These are phyloP conservation scores for Colletotrichum limetticola DNA, from an alignment of 2,329 filamentous ascomycete genomes.

Conservation along the genomic window DNA sequence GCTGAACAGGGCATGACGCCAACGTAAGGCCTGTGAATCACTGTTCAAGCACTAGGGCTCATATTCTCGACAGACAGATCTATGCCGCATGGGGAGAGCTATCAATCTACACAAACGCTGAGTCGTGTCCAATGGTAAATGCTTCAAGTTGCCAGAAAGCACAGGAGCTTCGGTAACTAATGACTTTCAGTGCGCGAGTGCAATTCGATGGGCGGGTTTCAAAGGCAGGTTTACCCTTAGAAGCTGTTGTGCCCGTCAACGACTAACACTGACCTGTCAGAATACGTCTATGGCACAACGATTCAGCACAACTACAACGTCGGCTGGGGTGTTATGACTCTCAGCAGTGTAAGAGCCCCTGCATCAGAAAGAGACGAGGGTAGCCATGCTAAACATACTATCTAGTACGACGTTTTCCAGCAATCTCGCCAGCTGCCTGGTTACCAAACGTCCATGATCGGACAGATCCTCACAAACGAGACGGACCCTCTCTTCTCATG, in stretches of 20 bases:
- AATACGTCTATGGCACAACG: constrained; percentile 65
- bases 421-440: constrained; percentile 49
- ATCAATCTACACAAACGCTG: constrained; percentile 66
- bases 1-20: constrained; percentile 23
- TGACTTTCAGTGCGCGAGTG: constrained; percentile 59
- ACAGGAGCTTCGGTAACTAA: not conserved
- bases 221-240: constrained; percentile 34
- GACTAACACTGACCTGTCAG: constrained; percentile 36
- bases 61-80: constrained; percentile 42
- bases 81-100: constrained; percentile 56
- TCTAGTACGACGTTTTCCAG: constrained; percentile 56
- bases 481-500: constrained; percentile 64
- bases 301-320: constrained; percentile 53
- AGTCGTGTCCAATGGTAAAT: constrained; percentile 62
- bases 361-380: fast-evolving
- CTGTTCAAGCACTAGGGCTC: fast-evolving
- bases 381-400: constrained; percentile 39
- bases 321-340: constrained; percentile 21
- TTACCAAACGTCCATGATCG: constrained; percentile 51
- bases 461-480: constrained; percentile 59
- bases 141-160: not conserved
- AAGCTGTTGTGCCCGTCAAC: not conserved
- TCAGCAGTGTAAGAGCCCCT: constrained; percentile 15
- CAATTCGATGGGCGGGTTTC: constrained; percentile 66
- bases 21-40: not conserved